Evolutionary conservation across 192 early-diverging fungal species (phyloP), one percentile per base, ranked within the genome.

Genomic region (Entomortierella beljakovae): DNA sequence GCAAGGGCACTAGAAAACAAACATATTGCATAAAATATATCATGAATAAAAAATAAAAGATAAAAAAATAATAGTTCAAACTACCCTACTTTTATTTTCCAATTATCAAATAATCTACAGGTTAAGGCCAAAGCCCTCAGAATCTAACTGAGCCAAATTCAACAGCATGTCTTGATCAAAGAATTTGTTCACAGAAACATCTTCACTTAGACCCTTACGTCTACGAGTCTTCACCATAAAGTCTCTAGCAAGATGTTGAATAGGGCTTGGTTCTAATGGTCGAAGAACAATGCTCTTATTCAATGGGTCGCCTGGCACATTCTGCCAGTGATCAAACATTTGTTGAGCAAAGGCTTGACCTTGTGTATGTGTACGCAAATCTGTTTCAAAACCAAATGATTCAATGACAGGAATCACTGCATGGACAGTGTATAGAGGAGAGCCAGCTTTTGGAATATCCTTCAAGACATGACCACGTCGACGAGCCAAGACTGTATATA

Each of bases 151-250:
- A 13, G 75, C 75, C 49, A 79, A 40, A 40, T 69, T 79, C 31
- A 79, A 31, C 22, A 79, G 37, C 75, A 79, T 79, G n/a, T 79
- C 75, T 56, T 72, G 60, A 22, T 71, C 56, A 68, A 63, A 72
- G 65, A 88, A 94, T 81, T 95, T 95, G 81, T 90, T 92, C 46
- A 93, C 91, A 8, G 88, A 89, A 0, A 95, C 92, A 72, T 94
- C 91, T 52, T 95, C 94, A 46, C 90, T 89, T 34, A 95, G 75
- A 43, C 94, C 94, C 82, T 98, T 98, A 60, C 98, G 83, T 76
- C 98, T 91, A 64, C 98, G 80, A 15, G 98, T 99, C 86, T 99
- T 99, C 74, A 98, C 89, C 95, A 99, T 96, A 86, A 98, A 99
- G 74, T 99, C 98, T 60, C 98, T 82, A 8, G 98, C 98, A 51